These are phyloP conservation scores for Pythium phragmitis DNA, from an alignment of 352 stramenopile species.

Conservation along the genomic window DNA sequence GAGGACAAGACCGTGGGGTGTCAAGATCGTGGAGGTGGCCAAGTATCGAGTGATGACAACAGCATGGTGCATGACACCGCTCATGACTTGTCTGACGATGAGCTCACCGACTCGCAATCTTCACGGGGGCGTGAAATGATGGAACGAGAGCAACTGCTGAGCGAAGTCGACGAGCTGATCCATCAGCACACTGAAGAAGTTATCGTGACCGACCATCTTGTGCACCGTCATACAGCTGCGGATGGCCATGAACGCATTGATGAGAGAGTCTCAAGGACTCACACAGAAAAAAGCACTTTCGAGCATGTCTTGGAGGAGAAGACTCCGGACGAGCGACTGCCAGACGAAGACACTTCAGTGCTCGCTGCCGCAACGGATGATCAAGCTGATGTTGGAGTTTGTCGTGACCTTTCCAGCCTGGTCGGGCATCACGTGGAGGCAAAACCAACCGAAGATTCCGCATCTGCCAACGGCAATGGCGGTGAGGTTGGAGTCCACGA, in stretches of 20 bases:
- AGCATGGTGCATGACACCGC: neutral
- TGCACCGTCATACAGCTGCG: neutral
- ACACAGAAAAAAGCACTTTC: neutral
- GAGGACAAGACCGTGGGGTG: neutral
- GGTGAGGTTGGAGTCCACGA: neutral
- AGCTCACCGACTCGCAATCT: slow-evolving; percentile 18
- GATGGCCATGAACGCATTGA: slow-evolving; percentile 1
- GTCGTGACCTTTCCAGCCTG: neutral
- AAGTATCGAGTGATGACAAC: neutral
- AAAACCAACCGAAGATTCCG: neutral
- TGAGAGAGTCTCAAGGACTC: neutral
- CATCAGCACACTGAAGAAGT: slow-evolving; percentile 1
- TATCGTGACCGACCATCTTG: slow-evolving; percentile 12
- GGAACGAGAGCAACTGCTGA: slow-evolving; percentile 13
- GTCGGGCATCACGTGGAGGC: neutral
- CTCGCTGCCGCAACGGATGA: neutral
- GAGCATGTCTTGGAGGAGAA: neutral
- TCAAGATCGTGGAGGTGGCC: neutral
- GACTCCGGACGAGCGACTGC: neutral
- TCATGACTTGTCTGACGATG: neutral
- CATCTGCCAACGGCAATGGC: neutral
- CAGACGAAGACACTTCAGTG: neutral
- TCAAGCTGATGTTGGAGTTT: neutral
- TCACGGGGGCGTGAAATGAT: slow-evolving; percentile 9
- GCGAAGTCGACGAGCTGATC: slow-evolving; percentile 20